Evolutionary conservation across 495 filamentous ascomycete species (phyloP).

Genomic region (Penicillium simplicissimum): DNA sequence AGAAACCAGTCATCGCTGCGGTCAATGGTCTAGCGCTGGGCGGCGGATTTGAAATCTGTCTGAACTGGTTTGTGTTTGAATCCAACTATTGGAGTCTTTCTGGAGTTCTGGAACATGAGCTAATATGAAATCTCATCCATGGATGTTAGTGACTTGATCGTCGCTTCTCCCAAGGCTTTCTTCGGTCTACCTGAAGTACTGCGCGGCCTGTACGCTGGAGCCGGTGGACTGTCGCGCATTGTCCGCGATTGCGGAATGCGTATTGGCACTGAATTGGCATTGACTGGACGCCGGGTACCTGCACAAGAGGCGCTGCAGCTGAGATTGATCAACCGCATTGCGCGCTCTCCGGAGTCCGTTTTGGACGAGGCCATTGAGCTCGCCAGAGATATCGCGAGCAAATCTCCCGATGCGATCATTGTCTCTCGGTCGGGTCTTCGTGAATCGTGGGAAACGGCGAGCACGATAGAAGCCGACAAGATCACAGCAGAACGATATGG

Average conservation of each 20-base stretch:
- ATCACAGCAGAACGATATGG: constrained; percentile 53
- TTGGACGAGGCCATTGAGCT: constrained; percentile 31
- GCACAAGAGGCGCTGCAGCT: constrained; percentile 59
- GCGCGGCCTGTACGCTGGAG: constrained; percentile 61
- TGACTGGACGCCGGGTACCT: constrained; percentile 57
- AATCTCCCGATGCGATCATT: constrained; percentile 70
- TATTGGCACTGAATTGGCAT: constrained; percentile 65
- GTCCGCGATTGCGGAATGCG: constrained; percentile 59
- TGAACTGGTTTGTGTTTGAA: constrained; percentile 47
- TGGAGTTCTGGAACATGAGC: too few species aligned
- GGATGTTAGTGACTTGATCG: constrained; percentile 57
- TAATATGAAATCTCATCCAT: not conserved
- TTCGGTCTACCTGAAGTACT: constrained; percentile 65
- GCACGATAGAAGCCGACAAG: constrained; percentile 56
- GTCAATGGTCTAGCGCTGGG: constrained; percentile 70
- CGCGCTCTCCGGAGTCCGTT: constrained; percentile 49
- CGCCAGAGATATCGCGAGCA: constrained; percentile 31
- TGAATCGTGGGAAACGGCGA: constrained; percentile 66
- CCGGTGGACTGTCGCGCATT: constrained; percentile 68
- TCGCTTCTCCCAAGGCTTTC: constrained; percentile 53
- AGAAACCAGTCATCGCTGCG: constrained; percentile 65
- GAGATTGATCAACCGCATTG: constrained; percentile 23
- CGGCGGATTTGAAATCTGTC: constrained; percentile 70
- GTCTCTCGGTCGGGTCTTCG: constrained; percentile 63
- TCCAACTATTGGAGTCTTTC: not conserved